Conservation (phyloP, 2,329 filamentous ascomycete species). For the Geosmithia putterillii region DNA sequence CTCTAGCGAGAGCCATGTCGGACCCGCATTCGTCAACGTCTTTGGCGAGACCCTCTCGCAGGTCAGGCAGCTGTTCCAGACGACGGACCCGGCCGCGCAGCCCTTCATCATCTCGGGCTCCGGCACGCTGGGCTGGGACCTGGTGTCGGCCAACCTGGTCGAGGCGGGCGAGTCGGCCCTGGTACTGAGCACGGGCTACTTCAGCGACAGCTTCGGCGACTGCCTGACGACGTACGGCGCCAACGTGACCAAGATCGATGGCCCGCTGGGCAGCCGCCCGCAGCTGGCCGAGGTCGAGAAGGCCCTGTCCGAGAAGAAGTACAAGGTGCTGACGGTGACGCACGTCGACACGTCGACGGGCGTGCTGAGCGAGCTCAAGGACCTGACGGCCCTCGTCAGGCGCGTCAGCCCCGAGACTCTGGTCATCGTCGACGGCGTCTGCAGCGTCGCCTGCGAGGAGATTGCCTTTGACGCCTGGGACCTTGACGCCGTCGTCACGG, state of each 20-base stretch:
- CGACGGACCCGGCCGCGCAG: slow-evolving; percentile 67
- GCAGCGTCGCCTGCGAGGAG: slow-evolving; percentile 92
- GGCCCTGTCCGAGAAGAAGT: slow-evolving; percentile 79
- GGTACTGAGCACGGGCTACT: slow-evolving; percentile 93
- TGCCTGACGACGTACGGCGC: slow-evolving; percentile 87
- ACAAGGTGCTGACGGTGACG: slow-evolving; percentile 89
- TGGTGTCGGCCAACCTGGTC: slow-evolving; percentile 85
- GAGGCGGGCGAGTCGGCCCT: slow-evolving; percentile 85
- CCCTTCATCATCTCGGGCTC: slow-evolving; percentile 91
- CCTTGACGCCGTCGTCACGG: slow-evolving; percentile 84
- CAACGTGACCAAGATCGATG: slow-evolving; percentile 80
- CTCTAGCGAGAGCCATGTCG: slow-evolving; percentile 81
- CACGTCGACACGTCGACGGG: slow-evolving; percentile 97
- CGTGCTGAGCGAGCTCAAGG: slow-evolving; percentile 82
- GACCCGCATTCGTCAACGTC: slow-evolving; percentile 72
- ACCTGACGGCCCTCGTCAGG: slow-evolving; percentile 70
- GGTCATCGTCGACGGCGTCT: slow-evolving; percentile 88
- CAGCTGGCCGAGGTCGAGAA: slow-evolving; percentile 80
- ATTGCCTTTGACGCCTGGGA: slow-evolving; percentile 94
- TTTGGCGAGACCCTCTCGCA: slow-evolving; percentile 85
- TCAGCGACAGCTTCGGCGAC: slow-evolving; percentile 87
- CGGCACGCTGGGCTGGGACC: slow-evolving; percentile 91
- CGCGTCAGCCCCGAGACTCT: slow-evolving; percentile 83
- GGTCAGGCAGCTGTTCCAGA: slow-evolving; percentile 90
- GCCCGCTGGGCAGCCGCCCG: slow-evolving; percentile 76